Conservation (phyloP, 768 basidiomycete genomes). For the Clitopilus hobsonii region DNA sequence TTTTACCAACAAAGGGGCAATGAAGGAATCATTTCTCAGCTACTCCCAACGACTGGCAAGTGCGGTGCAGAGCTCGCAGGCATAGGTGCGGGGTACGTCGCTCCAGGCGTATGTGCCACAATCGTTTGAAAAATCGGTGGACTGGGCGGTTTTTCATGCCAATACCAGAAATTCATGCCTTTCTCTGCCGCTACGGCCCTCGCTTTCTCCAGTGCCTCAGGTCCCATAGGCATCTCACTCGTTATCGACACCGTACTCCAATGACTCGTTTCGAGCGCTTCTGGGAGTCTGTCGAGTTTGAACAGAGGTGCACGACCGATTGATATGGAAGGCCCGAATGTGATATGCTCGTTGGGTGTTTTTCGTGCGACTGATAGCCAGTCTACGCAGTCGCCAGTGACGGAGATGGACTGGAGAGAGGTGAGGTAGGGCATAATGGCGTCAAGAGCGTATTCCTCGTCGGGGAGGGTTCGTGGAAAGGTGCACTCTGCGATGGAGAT, state of each 20-base stretch:
- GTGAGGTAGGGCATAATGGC: constrained; percentile 5
- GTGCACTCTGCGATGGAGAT: constrained; percentile 5
- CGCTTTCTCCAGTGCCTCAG: neutral
- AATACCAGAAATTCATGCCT: neutral
- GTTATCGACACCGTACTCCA: constrained; percentile 1
- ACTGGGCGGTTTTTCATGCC: neutral
- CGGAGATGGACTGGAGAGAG: constrained; percentile 1
- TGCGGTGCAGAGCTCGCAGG: no score
- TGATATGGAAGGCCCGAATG: neutral
- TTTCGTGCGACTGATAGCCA: neutral
- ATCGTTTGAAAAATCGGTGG: neutral
- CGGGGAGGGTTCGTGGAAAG: constrained; percentile 2
- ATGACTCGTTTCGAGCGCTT: neutral
- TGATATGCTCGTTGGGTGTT: neutral
- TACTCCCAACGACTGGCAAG: no score
- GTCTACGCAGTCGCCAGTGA: neutral
- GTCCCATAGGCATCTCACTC: neutral
- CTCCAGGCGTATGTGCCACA: neutral
- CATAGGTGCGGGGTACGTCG: no score
- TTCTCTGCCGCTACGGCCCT: neutral
- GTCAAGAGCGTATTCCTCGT: constrained; percentile 13
- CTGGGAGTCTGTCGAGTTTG: neutral
- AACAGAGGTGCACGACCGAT: neutral
- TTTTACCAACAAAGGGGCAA: no score
- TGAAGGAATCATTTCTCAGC: no score